Evolutionary conservation across 169 alveolate species (phyloP).

Genomic region (Toxoplasma gondii): DNA sequence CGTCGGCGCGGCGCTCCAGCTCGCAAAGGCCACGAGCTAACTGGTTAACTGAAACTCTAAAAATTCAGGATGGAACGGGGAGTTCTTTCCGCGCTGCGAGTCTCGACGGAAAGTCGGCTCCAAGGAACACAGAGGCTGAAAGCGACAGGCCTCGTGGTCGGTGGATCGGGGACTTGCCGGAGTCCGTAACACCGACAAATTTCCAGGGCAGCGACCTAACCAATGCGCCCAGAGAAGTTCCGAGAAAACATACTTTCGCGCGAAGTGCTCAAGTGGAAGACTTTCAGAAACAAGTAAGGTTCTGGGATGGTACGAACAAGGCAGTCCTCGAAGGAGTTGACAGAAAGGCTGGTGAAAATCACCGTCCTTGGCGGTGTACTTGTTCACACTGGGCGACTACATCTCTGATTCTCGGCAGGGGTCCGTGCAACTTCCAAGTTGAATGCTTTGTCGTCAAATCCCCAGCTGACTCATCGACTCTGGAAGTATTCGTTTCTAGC

Average conservation of each 20-base stretch:
- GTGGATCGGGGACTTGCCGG: neutral
- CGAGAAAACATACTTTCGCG: neutral
- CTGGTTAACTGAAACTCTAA: neutral
- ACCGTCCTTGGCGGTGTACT: no score
- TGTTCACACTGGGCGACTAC: no score
- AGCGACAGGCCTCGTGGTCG: no score
- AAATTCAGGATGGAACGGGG: neutral
- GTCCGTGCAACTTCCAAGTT: no score
- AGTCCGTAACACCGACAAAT: neutral
- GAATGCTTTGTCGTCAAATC: no score
- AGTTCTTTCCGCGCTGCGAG: neutral
- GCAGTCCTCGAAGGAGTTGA: no score
- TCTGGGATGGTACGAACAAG: neutral
- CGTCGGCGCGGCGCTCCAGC: neutral
- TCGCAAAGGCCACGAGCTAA: neutral
- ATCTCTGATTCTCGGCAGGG: no score
- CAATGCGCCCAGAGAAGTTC: neutral
- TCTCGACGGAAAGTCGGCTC: neutral
- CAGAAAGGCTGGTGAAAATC: no score
- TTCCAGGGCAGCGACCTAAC: neutral
- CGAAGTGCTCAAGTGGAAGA: neutral
- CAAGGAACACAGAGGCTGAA: neutral
- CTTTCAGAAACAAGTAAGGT: neutral
- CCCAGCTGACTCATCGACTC: no score
- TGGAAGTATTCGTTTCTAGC: no score